Percentiles rank a stretch among this genome's conserved stretches.
phyloP scores from a whole-genome alignment of 768 basidiomycete species.

The Arthromyces matolae region DNA sequence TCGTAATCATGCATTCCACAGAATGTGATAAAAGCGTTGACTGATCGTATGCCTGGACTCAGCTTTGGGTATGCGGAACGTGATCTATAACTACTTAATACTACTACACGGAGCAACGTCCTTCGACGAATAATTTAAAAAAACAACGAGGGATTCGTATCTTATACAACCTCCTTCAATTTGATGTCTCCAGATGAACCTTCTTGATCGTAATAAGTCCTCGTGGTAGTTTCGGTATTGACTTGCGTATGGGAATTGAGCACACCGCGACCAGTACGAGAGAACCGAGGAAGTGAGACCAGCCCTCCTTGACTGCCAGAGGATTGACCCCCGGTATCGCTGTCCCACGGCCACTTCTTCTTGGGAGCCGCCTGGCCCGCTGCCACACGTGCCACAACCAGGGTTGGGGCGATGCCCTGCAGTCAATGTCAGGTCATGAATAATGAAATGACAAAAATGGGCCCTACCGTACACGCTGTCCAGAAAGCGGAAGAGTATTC shows the following conservation, averaged over 20 bases:
- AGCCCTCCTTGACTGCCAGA: not conserved
- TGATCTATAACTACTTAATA: too few relatives aligned
- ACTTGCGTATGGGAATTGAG: not conserved
- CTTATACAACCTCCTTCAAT: slow-evolving; percentile 1
- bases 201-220: not conserved
- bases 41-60: too few relatives aligned
- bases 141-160: not conserved
- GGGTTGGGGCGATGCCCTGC: slow-evolving; percentile 16
- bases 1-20: too few relatives aligned
- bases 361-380: slow-evolving; percentile 9
- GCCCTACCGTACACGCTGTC: slow-evolving; percentile 9
- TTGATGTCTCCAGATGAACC: not conserved
- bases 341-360: slow-evolving; percentile 8
- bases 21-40: too few relatives aligned
- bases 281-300: slow-evolving; percentile 4
- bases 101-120: too few relatives aligned
- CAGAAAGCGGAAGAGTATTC: slow-evolving; percentile 13
- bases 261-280: not conserved
- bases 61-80: too few relatives aligned
- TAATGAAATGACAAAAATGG: not conserved
- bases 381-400: slow-evolving; percentile 13
- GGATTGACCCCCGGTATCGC: not conserved
- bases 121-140: not conserved
- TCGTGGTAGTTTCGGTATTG: not conserved
- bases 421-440: not conserved